A percentile compares a stretch with the other conserved stretches of the same genome.
These are phyloP conservation scores for Suillus subaureus DNA, from an alignment of 768 basidiomycete species.

Conservation along the genomic window DNA sequence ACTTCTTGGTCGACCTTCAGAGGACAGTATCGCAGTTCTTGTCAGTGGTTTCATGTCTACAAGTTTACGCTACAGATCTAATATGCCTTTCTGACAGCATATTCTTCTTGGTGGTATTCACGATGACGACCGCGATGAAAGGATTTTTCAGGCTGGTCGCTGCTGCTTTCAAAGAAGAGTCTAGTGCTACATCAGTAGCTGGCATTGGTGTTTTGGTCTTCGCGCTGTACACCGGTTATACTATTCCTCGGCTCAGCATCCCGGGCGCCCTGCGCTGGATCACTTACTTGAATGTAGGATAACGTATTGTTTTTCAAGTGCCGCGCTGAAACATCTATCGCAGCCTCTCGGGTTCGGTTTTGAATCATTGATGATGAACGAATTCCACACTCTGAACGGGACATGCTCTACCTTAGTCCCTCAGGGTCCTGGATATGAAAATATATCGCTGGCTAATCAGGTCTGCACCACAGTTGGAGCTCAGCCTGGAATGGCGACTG, in stretches of 20 bases:
- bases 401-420: slow-evolving; percentile 62
- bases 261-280: slow-evolving; percentile 73
- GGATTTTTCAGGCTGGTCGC: slow-evolving; percentile 74
- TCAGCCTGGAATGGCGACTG: slow-evolving; percentile 56
- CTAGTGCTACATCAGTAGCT: slow-evolving; percentile 63
- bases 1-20: slow-evolving; percentile 65
- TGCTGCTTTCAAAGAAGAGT: slow-evolving; percentile 57
- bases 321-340: background rate
- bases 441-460: slow-evolving; percentile 61
- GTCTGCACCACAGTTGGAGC: slow-evolving; percentile 77
- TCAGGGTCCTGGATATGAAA: slow-evolving; percentile 62
- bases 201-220: slow-evolving; percentile 54
- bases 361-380: slow-evolving; percentile 76
- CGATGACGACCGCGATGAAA: slow-evolving; percentile 67
- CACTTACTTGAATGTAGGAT: slow-evolving; percentile 57
- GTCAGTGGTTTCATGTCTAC: slow-evolving; percentile 44
- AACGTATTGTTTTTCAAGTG: background rate
- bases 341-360: slow-evolving; percentile 38
- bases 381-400: slow-evolving; percentile 74
- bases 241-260: slow-evolving; percentile 62
- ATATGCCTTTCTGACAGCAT: slow-evolving; percentile 40
- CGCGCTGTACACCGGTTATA: slow-evolving; percentile 60
- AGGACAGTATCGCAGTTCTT: slow-evolving; percentile 62
- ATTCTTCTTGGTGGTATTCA: slow-evolving; percentile 59
- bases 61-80: background rate